A percentile compares a stretch with the other conserved stretches of the same genome.
phyloP scores from a whole-genome alignment of 176 grass and related monocot genomes.

The Carex pumila region DNA sequence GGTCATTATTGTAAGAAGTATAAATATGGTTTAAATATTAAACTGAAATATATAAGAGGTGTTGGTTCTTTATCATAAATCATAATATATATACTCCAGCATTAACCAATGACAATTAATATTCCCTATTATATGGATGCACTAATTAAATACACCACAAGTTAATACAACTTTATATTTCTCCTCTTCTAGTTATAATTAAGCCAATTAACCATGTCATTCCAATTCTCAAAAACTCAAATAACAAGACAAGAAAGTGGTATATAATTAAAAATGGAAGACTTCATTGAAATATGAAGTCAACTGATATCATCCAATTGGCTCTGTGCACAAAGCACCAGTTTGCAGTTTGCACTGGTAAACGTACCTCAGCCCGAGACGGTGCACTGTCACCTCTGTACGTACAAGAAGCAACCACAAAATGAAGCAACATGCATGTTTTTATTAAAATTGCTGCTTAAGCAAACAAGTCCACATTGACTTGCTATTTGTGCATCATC shows the following conservation, averaged over 20 bases:
- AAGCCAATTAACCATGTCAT: not conserved
- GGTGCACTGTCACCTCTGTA: not conserved
- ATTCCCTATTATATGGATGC: not conserved
- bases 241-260: not conserved
- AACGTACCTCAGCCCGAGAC: not conserved
- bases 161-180: not conserved
- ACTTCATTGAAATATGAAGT: not conserved
- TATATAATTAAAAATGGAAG: not conserved
- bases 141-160: not conserved
- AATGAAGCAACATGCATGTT: not conserved
- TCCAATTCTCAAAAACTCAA: not conserved
- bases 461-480: not conserved
- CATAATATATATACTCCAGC: no score
- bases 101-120: no score
- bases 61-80: no score
- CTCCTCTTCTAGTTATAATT: not conserved
- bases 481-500: not conserved
- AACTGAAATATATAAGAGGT: not conserved
- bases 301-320: not conserved
- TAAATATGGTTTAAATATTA: not conserved
- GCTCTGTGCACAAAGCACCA: not conserved
- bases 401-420: constrained; percentile 7
- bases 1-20: not conserved
- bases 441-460: not conserved
- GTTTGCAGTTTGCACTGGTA: not conserved